Percentiles rank a stretch among this genome's conserved stretches.
These are phyloP conservation scores for Pyrrhoderma lamaoense DNA, from an alignment of 1,284 basidiomycete species.

Conservation along the genomic window DNA sequence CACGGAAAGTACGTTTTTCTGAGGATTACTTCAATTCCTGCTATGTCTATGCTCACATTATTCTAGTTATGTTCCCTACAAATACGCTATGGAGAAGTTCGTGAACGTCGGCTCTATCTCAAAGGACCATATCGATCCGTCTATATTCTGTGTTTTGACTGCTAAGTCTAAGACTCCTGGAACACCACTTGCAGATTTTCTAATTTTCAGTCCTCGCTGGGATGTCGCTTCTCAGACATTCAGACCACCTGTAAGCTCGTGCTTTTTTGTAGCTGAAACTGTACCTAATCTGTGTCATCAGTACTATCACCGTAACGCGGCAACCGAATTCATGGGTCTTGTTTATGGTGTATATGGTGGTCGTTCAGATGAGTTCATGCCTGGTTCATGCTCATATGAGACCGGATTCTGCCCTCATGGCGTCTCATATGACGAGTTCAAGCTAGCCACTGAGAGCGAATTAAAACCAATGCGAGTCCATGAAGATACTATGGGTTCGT, in stretches of 20 bases:
- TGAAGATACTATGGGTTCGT: constrained; percentile 47
- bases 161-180: constrained; percentile 52
- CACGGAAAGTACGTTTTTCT: constrained; percentile 24
- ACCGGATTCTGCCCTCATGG: constrained; percentile 57
- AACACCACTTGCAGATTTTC: constrained; percentile 52
- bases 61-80: constrained; percentile 61
- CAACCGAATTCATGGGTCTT: constrained; percentile 56
- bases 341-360: constrained; percentile 54
- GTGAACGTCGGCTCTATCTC: constrained; percentile 58
- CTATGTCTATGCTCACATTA: background rate
- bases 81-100: constrained; percentile 63
- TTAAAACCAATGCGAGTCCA: constrained; percentile 43
- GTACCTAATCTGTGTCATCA: constrained; percentile 20
- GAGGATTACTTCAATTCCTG: too few relatives aligned
- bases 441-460: constrained; percentile 43
- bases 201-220: constrained; percentile 59
- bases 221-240: constrained; percentile 48
- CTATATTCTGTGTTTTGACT: constrained; percentile 58
- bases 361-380: constrained; percentile 51
- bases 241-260: constrained; percentile 31
- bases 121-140: constrained; percentile 59
- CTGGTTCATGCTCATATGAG: constrained; percentile 54
- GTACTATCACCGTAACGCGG: constrained; percentile 61
- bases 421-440: constrained; percentile 52
- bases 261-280: constrained; percentile 14